Percentiles rank a stretch among this genome's conserved stretches.
Evolutionary conservation across 805 yeast species (phyloP).

Genomic region (Isabelozyma rhagii): DNA sequence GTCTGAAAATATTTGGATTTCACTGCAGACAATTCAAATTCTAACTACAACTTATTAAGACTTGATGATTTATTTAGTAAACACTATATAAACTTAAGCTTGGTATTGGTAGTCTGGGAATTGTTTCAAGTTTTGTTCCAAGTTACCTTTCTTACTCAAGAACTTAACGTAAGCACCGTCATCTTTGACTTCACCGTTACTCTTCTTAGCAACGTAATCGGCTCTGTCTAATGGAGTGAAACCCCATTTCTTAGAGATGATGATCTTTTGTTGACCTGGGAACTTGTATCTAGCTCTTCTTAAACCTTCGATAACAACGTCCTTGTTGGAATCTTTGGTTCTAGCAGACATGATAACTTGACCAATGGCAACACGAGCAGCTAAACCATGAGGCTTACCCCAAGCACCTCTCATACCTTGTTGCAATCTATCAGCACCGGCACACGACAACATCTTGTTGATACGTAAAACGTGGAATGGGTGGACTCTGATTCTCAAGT

Average conservation of each 20-base stretch:
- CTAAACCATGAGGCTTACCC: conserved; percentile 99
- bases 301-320: conserved; percentile 95
- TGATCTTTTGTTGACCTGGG: conserved; percentile 99
- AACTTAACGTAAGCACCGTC: conserved; percentile 99
- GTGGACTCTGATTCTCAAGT: conserved; percentile 99
- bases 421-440: conserved; percentile 99
- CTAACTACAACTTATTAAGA: not conserved
- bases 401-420: conserved; percentile 99
- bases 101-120: conserved; percentile 84
- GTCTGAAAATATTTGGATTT: too few relatives aligned
- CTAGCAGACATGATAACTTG: conserved; percentile 97
- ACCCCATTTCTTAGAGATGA: conserved; percentile 99
- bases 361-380: conserved; percentile 98
- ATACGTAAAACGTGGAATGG: conserved; percentile 99
- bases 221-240: conserved; percentile 99
- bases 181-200: conserved; percentile 97
- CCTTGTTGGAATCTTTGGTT: conserved; percentile 98
- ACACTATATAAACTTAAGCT: conserved; percentile 27
- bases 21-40: too few relatives aligned
- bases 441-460: conserved; percentile 99
- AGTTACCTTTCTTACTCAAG: conserved; percentile 93
- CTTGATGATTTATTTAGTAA: not conserved
- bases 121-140: conserved; percentile 84
- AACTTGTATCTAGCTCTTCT: conserved; percentile 99
- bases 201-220: conserved; percentile 90